Base-by-base conservation (phyloP, 352 stramenopile genomes). In the Phytophthora sojae region DNA sequence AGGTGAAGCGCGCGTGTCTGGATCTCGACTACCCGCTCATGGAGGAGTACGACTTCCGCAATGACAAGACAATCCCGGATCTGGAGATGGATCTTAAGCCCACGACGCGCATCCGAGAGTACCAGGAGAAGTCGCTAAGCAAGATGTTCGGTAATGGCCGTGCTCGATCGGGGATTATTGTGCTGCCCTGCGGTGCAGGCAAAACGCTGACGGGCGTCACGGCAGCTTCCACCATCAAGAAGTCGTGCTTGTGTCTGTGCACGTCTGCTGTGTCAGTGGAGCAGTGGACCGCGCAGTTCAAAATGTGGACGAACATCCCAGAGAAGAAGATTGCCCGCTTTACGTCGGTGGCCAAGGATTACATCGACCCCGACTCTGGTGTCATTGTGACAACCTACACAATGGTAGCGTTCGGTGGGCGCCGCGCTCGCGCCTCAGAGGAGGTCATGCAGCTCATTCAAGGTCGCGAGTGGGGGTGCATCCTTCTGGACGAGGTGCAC, bases 121-220 rank as follows among this genome's bases (percentile, higher is more conserved):
- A 99, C 84, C 98, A 99, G 77, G 97, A 99, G 71, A 98, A 99
- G 64, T 98, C 92, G 21, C 88, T 99, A 17, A 98, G 94, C 61
- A 99, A 99, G 70, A 99, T 99, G 98, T 99, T 99, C 85, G 98
- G 98, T 21, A 99, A 99, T 79, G 98, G 98, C 7, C 95, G 98
- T 44, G 98, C 98, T 14, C 86, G 98, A 45, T 99, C 96, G n/a
- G 98, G 98, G 15, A 99, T 99, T 68, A 99, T 99, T 73, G 98
- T 99, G 44, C 83, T 99, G 42, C 98, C 98, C 0, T 99, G 98
- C 79, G 98, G 98, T 50, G 98, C 98, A 45, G 86, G 86, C 21
- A 94, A 93, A 63, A 94, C 87, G 30, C 81, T 93, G 15, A 94
- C 88, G 5, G 76, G 98, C 17, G 97, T 99, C 35, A 99, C 97